Percentiles rank a stretch among this genome's conserved stretches.
These are phyloP conservation scores for Sporothrix inflata DNA, from an alignment of 2,329 filamentous ascomycete genomes.

Conservation along the genomic window DNA sequence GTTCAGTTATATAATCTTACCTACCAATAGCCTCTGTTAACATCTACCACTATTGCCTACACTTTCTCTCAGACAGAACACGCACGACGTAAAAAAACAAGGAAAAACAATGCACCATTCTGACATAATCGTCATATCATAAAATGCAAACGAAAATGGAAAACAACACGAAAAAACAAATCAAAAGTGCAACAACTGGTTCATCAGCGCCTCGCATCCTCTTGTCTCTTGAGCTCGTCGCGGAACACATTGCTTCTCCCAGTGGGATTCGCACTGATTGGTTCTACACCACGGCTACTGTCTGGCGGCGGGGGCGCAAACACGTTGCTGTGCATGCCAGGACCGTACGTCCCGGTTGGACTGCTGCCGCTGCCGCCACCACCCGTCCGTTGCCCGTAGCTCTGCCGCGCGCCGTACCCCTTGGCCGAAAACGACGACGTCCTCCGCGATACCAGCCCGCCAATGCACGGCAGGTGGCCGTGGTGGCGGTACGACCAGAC, in stretches of 20 bases:
- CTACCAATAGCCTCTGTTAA: no score
- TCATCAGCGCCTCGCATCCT: constrained; percentile 32
- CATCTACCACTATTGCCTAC: no score
- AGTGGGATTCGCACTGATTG: neutral
- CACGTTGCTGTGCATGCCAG: neutral
- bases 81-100: neutral
- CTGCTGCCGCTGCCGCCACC: no score
- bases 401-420: constrained; percentile 39
- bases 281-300: neutral
- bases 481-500: constrained; percentile 37
- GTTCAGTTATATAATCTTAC: no score
- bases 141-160: neutral
- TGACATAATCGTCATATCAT: no score
- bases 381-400: constrained; percentile 35
- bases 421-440: constrained; percentile 32
- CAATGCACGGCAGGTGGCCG: constrained; percentile 35
- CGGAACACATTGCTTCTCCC: constrained; percentile 42
- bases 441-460: constrained; percentile 28
- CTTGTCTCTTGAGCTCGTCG: constrained; percentile 44
- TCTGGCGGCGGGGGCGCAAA: neutral
- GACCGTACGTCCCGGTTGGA: constrained; percentile 8
- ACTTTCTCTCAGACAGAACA: no score
- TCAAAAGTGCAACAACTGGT: neutral
- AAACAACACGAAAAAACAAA: neutral
- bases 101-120: no score